Conservation (phyloP, 2,329 filamentous ascomycete species). For the Pseudogymnoascus sp. region DNA sequence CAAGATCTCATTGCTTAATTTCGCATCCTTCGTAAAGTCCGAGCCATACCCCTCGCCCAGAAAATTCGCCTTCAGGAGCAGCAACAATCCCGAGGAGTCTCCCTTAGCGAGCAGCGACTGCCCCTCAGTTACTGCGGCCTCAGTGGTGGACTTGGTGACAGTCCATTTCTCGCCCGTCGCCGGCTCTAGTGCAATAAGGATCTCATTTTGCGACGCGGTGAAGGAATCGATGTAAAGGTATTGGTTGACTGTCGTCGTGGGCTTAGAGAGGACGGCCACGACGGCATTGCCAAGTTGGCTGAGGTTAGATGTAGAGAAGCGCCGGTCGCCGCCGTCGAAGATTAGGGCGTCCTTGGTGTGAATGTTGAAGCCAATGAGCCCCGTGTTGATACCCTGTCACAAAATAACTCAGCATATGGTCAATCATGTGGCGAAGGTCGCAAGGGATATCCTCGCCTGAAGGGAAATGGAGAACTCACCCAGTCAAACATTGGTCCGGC, state of each 20-base stretch:
- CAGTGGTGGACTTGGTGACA: constrained; percentile 8
- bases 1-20: constrained; percentile 14
- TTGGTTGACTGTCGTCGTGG: constrained; percentile 28
- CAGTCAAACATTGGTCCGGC: constrained; percentile 22
- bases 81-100: constrained; percentile 13
- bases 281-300: constrained; percentile 27
- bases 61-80: constrained; percentile 11
- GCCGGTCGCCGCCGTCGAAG: constrained; percentile 25
- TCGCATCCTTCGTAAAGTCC: constrained; percentile 11
- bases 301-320: constrained; percentile 18
- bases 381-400: constrained; percentile 20
- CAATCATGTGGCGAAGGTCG: constrained; percentile 7
- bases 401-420: not conserved
- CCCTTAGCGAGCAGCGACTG: constrained; percentile 17
- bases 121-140: constrained; percentile 13
- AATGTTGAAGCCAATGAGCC: constrained; percentile 28
- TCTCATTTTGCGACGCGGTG: constrained; percentile 25
- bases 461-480: constrained; percentile 13
- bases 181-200: constrained; percentile 24
- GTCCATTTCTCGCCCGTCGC: constrained; percentile 26
- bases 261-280: constrained; percentile 27
- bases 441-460: constrained; percentile 15
- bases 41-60: constrained; percentile 13
- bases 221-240: constrained; percentile 28
- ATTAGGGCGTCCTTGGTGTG: constrained; percentile 24